Base-by-base conservation (phyloP, 495 filamentous ascomycete genomes). In the Penicillium canariense region DNA sequence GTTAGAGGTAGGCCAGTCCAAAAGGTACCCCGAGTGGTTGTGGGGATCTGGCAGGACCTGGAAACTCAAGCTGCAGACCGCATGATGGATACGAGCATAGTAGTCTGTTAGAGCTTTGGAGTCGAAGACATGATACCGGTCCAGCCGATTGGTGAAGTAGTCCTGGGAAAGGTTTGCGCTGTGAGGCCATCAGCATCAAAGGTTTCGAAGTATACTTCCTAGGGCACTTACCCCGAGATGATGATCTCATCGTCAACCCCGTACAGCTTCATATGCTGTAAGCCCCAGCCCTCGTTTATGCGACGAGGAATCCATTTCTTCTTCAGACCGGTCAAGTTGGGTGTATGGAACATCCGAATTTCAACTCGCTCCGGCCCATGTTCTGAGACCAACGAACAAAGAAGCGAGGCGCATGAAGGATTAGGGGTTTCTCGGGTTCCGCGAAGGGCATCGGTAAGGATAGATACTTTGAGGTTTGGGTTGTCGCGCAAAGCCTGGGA, bases 251-350 rank as follows among this genome's bases (percentile, higher is more conserved):
- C 91, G 56, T 99, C 94, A 36, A 96, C 72, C 0, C 95, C 94
- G 60, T 99, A 99, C 0, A 99, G 80, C 78, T 99, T 99, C 90
- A 99, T 99, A 65, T 99, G 94, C 65, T 99, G 94, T 38, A 99
- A 73, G 12, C 94, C 94, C 93, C 94, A 99, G 31, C 94, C 94
- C 68, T 99, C 94, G 61, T 99, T 99, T 65, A 97, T 90, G 9
- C 94, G 81, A 57, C 84, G 86, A 2, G 94, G 94, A 38, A 97
- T 80, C 59, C 88, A 67, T 60, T 82, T 84, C 76, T 97, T 97
- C 42, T 85, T 82, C 39, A 92, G 57, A 0, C 94, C 95, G 0
- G 88, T 96, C 26, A 99, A 72, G 59, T 97, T 99, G 2, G 94
- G 95, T 1, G 95, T 97, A 71, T 99, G 94, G 69, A 91, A 97